Conservation (phyloP, 2,329 filamentous ascomycete genomes). For the Botrytis squamosa region DNA sequence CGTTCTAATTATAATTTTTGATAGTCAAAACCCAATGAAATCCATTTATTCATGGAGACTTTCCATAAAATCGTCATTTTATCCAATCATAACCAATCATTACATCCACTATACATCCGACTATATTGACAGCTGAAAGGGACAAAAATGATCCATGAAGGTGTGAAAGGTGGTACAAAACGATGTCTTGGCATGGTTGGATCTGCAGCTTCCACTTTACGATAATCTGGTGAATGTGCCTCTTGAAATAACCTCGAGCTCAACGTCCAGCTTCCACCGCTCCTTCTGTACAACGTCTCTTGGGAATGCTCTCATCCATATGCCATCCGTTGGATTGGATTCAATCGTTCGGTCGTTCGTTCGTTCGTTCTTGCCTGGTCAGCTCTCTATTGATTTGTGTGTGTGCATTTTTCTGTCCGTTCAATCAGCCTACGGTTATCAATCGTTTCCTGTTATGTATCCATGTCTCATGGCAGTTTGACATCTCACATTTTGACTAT, state of each 20-base stretch:
- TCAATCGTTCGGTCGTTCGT: neutral
- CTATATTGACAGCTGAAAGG: slow-evolving; percentile 4
- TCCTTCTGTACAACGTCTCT: slow-evolving; percentile 1
- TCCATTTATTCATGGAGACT: neutral
- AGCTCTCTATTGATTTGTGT: neutral
- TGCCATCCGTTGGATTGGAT: neutral
- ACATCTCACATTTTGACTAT: neutral
- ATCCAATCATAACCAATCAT: neutral
- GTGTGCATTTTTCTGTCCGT: neutral
- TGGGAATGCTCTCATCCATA: neutral
- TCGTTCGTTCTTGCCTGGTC: neutral
- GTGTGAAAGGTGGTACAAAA: neutral
- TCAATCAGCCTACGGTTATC: neutral
- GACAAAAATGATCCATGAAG: neutral
- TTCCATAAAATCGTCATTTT: neutral
- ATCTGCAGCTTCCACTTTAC: slow-evolving; percentile 2
- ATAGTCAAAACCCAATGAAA: neutral
- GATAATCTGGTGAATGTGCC: neutral
- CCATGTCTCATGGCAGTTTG: slow-evolving; percentile 11
- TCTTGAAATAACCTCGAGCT: neutral
- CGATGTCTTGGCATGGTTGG: neutral
- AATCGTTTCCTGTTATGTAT: neutral
- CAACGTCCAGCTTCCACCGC: slow-evolving; percentile 18
- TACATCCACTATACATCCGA: neutral
- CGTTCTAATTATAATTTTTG: neutral